phyloP scores from a whole-genome alignment of 768 basidiomycete species.

The Mycena metata region DNA sequence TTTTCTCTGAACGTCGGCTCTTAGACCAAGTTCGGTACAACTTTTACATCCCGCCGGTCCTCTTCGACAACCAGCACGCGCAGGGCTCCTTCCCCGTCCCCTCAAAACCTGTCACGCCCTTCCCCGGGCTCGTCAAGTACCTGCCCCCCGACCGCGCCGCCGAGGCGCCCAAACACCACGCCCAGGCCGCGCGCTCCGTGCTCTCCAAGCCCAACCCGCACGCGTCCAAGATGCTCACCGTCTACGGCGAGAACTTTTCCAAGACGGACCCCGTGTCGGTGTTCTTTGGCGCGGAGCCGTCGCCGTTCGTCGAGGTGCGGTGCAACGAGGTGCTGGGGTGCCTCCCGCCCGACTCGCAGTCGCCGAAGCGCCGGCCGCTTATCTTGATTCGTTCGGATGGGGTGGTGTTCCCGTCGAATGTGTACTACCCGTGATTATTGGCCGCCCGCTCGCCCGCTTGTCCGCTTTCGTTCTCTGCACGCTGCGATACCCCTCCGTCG shows the following conservation, averaged over 20 bases:
- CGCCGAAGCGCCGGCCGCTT: slow-evolving; percentile 80
- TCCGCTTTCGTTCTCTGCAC: slow-evolving; percentile 17
- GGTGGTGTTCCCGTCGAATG: slow-evolving; percentile 87
- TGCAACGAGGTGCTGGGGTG: slow-evolving; percentile 90
- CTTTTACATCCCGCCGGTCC: slow-evolving; percentile 89
- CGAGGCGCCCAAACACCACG: slow-evolving; percentile 83
- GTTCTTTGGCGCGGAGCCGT: slow-evolving; percentile 90
- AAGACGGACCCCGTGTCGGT: slow-evolving; percentile 85
- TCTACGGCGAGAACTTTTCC: slow-evolving; percentile 91
- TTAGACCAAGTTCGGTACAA: slow-evolving; percentile 93
- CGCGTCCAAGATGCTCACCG: slow-evolving; percentile 83
- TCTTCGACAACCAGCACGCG: slow-evolving; percentile 86
- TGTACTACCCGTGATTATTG: slow-evolving; percentile 78
- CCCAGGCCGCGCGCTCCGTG: slow-evolving; percentile 73
- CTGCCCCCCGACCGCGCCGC: slow-evolving; percentile 90
- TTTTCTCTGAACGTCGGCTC: slow-evolving; percentile 36
- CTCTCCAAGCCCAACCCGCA: slow-evolving; percentile 85
- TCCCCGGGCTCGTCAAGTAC: slow-evolving; percentile 91
- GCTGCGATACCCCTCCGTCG: slow-evolving; percentile 1
- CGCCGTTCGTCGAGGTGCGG: slow-evolving; percentile 88
- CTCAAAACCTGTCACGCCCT: slow-evolving; percentile 86
- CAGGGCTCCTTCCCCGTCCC: slow-evolving; percentile 83
- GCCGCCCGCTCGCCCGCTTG: slow-evolving; percentile 32
- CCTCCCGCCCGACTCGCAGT: slow-evolving; percentile 78
- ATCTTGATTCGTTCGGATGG: slow-evolving; percentile 88